Base-by-base conservation (phyloP, 106 monocot species). In the Apostasia ramifera region DNA sequence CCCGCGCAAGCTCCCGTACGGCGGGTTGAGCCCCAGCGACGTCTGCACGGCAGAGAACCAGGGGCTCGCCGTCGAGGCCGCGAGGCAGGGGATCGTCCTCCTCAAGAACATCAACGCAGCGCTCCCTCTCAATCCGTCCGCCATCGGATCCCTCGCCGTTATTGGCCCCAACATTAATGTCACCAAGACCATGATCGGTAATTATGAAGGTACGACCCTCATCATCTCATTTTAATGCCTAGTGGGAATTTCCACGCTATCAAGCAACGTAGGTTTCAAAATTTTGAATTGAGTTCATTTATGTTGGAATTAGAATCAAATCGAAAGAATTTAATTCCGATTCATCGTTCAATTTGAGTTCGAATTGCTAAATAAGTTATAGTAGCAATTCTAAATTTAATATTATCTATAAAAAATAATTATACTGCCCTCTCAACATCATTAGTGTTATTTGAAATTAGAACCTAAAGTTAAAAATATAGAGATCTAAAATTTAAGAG, bases 111-210 rank as follows among this genome's bases (percentile, higher is more conserved):
- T 40, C 74, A 74, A 75, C 0, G 61, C 52, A 3, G 2, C 83
- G 1, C 79, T 98, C 8, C 98, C 98, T 0, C 69, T 98, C 44
- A 59, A 77, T 13, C 40, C 86, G n/a, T 74, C 69, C 11, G 55
- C 77, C 63, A 66, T 85, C 59, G 80, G 68, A 3, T 77, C 90
- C 1, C 61, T 98, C 12, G 98, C 98, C 1, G 87, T 98, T 7
- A 93, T 98, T 47, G 98, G 98, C 5, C 98, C 98, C 13, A 98
- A 98, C 54, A 93, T 90, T 45, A 93, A 93, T 58, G 98, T 77
- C 67, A 90, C 90, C 40, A 81, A 78, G 59, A 90, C 93, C 46
- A 98, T 98, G 98, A 83, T 98, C 44, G 98, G 98, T 2, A 98
- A 98, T 70, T 98, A 98, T 47, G 98, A 87, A 85, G 98, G 94